Conservation (phyloP, 2,329 filamentous ascomycete genomes). For the Exserohilum turcica region DNA sequence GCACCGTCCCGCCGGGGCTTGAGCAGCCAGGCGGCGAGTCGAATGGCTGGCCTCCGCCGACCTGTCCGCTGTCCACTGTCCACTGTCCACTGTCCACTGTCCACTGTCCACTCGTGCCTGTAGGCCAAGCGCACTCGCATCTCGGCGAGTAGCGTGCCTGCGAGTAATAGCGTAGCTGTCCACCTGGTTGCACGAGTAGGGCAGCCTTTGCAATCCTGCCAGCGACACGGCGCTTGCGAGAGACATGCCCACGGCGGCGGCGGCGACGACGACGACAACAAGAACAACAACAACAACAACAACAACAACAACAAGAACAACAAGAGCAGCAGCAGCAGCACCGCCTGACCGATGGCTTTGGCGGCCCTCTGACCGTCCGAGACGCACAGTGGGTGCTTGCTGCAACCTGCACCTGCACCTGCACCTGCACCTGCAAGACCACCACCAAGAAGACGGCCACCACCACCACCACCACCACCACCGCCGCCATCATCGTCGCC, state of each 20-base stretch:
- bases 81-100: too few relatives aligned
- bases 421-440: too few relatives aligned
- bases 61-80: conserved; percentile 32
- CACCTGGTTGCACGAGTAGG: too few relatives aligned
- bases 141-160: conserved; percentile 10
- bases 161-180: too few relatives aligned
- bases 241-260: too few relatives aligned
- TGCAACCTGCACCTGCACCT: too few relatives aligned
- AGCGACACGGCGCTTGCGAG: neutral
- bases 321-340: too few relatives aligned
- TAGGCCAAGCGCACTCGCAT: conserved; percentile 15
- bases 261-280: too few relatives aligned
- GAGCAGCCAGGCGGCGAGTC: conserved; percentile 29
- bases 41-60: conserved; percentile 33
- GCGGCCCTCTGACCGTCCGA: neutral
- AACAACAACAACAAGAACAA: too few relatives aligned
- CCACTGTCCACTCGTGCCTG: conserved; percentile 26
- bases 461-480: too few relatives aligned
- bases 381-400: neutral
- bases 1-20: conserved; percentile 35
- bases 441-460: too few relatives aligned
- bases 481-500: conserved; percentile 17
- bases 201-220: neutral
- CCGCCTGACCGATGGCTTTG: neutral
- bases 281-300: too few relatives aligned